Base-by-base conservation (phyloP, 148 eudicot genomes). In the Spergularia bocconei region DNA sequence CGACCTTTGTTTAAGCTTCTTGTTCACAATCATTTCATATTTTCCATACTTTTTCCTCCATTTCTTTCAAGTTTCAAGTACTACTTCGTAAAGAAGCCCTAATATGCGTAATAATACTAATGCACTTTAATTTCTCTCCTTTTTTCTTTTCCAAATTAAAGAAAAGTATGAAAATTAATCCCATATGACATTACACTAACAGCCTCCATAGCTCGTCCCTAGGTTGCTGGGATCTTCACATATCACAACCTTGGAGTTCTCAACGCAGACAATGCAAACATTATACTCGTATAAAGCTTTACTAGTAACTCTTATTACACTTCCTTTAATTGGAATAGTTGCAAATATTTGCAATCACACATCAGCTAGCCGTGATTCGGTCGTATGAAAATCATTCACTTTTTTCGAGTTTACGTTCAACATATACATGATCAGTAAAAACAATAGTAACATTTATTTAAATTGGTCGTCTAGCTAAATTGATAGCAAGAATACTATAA, bases 221-320 rank as follows among this genome's bases (percentile, higher is more conserved):
- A 77, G 80, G 77, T 71, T 77, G 41, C 76, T 80, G 59, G 79
- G 83, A 80, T 80, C 74, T 72, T 51, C 80, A 81, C 70, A n/a
- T n/a, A n/a, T n/a, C n/a, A n/a, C n/a, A n/a, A n/a, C n/a, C 83
- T 81, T 77, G 80, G 79, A 77, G 21, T 81, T 67, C 38, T 67
- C 80, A 81, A 77, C 80, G 74, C 73, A 76, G 64, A 81, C n/a
- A n/a, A n/a, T n/a, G n/a, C 80, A 58, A 70, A 12, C 2, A 2
- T 29, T 29, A 29, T 29, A 1, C 33, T 29, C 2, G 33, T 29
- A 29, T 3, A 29, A 29, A 3, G 1, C 36, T 29, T 29, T 29
- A 29, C 36, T 29, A 29, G 1, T 29, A 29, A 29, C 74, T 65
- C 7, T 12, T 60, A 7, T 41, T 53, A 63, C 25, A 6, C 25